Evolutionary conservation across 1,284 basidiomycete species (phyloP).

Genomic region (Rhodotorula sp.): DNA sequence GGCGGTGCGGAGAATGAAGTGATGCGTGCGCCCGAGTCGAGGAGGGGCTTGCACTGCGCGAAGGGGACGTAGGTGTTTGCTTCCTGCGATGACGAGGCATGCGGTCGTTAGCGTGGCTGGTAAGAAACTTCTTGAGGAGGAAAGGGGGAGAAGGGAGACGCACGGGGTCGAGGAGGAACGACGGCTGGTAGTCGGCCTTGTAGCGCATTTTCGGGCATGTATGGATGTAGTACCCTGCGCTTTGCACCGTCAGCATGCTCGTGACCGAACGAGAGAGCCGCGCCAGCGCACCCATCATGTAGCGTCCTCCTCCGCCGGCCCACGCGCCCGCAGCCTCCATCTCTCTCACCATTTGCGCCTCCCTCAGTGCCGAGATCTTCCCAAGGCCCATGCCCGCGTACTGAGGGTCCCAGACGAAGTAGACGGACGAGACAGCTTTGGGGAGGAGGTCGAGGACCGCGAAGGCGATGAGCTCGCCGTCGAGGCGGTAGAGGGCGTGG

Average conservation of each 20-base stretch:
- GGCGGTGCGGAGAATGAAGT: constrained; percentile 59
- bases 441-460: constrained; percentile 91
- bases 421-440: constrained; percentile 86
- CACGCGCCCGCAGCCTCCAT: constrained; percentile 70
- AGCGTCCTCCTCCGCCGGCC: constrained; percentile 30
- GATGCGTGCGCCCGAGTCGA: constrained; percentile 64
- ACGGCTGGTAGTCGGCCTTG: constrained; percentile 89
- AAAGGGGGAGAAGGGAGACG: constrained; percentile 39
- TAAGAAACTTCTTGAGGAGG: background rate
- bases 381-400: constrained; percentile 79
- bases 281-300: constrained; percentile 75
- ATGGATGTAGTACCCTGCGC: constrained; percentile 83
- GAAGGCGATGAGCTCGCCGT: constrained; percentile 80
- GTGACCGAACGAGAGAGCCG: too few species aligned
- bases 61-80: constrained; percentile 75
- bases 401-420: constrained; percentile 86
- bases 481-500: constrained; percentile 67
- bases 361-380: constrained; percentile 83
- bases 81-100: constrained; percentile 57
- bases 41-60: constrained; percentile 60
- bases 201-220: constrained; percentile 94
- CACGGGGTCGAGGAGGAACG: constrained; percentile 84
- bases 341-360: constrained; percentile 70
- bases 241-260: background rate
- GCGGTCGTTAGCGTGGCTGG: background rate